Evolutionary conservation across 2,329 filamentous ascomycete species (phyloP).

Genomic region (Aspergillus hiratsukae): DNA sequence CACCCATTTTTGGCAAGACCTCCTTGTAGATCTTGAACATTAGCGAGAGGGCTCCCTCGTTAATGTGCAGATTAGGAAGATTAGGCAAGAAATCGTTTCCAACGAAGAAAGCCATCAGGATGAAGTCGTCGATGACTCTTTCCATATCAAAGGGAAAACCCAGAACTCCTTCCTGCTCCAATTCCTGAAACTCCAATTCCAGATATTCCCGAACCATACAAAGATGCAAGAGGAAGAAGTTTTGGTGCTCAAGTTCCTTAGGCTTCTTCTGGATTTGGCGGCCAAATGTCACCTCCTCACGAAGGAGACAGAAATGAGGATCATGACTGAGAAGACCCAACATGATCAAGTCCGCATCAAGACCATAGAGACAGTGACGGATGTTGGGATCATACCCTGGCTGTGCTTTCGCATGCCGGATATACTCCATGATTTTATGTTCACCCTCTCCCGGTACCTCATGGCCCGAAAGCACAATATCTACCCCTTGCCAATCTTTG

Average conservation of each 20-base stretch:
- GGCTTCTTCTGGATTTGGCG: slow-evolving; percentile 81
- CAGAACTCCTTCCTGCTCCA: slow-evolving; percentile 68
- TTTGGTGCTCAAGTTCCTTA: slow-evolving; percentile 96
- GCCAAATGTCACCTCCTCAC: slow-evolving; percentile 97
- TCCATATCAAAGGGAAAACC: slow-evolving; percentile 87
- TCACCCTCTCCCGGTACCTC: slow-evolving; percentile 97
- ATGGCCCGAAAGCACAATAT: slow-evolving; percentile 93
- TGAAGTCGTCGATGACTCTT: slow-evolving; percentile 96
- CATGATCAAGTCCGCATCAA: slow-evolving; percentile 99
- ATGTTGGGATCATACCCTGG: slow-evolving; percentile 88
- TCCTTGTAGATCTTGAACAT: slow-evolving; percentile 98
- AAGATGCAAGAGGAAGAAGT: slow-evolving; percentile 95
- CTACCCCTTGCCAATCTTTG: slow-evolving; percentile 93
- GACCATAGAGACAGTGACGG: slow-evolving; percentile 92
- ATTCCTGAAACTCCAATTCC: slow-evolving; percentile 92
- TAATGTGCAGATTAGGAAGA: slow-evolving; percentile 92
- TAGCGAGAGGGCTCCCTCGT: slow-evolving; percentile 90
- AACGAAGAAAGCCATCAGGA: slow-evolving; percentile 98
- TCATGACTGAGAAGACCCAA: slow-evolving; percentile 94
- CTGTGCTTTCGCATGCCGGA: slow-evolving; percentile 93
- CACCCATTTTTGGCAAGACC: slow-evolving; percentile 77
- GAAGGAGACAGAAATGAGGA: slow-evolving; percentile 92
- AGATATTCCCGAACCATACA: slow-evolving; percentile 97
- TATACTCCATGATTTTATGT: slow-evolving; percentile 99
- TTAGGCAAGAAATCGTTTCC: slow-evolving; percentile 99